Evolutionary conservation across 495 filamentous ascomycete genomes (phyloP), one percentile per base, ranked within the genome.

Genomic region (Aspergillus heteromorphus): DNA sequence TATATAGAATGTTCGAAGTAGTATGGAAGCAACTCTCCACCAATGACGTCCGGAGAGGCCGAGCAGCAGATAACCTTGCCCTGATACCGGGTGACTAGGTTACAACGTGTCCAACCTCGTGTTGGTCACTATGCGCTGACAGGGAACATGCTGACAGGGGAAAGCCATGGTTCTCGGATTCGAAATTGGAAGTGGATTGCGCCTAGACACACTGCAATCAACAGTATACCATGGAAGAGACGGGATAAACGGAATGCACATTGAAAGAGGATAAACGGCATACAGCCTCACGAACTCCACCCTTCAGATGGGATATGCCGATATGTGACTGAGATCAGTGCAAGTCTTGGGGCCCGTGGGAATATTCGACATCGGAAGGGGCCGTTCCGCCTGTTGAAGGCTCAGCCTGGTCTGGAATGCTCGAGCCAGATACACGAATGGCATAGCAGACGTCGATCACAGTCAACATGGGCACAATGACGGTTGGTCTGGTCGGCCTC

Each of bases 1-100:
- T 20, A 10, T 47, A 16, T 47, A n/a, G 43, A 47, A 47, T 47
- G 43, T 47, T 47, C 43, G 23, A 47, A 30, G 43, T 23, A 29
- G 43, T 27, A 47, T 47, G 21, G 43, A 47, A 47, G 13, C 6
- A 7, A 2, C 14, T 47, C 23, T 29, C 21, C 43, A 29, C 43
- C 43, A 47, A 47, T 47, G 14, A 9, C 21, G 23, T n/a, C 23
- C 7, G 21, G 27, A 6, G 6, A 23, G 7, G 10, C 20, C 20
- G 14, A 4, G 14, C 11, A 27, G 43, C 23, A 21, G 21, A 47
- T 29, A 21, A 17, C 29, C 43, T 47, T 29, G 27, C 27, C 21
- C 21, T 11, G 23, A n/a, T 27, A 3, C 43, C 20, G 43, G 43
- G 43, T 14, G 10, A 29, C 27, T 3, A 10, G 14, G 17, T 47